Conservation (phyloP, 106 monocot species). For the Dioscorea zingiberensis region DNA sequence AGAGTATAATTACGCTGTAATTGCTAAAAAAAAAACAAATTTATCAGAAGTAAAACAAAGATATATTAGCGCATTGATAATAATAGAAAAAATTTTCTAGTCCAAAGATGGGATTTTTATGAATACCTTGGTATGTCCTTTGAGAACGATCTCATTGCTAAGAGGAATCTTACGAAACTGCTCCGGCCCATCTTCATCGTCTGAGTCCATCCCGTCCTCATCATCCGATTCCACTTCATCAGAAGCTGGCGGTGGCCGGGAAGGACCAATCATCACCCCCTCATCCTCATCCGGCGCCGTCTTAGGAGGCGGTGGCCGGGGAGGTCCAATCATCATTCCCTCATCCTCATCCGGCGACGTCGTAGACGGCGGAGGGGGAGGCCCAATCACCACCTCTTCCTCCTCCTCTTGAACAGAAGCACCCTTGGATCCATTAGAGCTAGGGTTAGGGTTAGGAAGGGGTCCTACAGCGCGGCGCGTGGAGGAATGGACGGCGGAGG, state of each 20-base stretch:
- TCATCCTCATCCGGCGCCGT: constrained; percentile 11
- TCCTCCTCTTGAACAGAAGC: constrained; percentile 9
- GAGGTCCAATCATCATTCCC: constrained; percentile 24
- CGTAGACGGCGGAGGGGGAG: constrained; percentile 10
- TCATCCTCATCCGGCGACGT: background rate
- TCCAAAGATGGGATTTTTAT: background rate
- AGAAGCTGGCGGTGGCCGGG: constrained; percentile 20
- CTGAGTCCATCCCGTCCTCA: constrained; percentile 16
- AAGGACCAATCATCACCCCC: constrained; percentile 34
- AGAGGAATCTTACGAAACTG: constrained; percentile 45
- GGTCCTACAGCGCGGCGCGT: constrained; percentile 28
- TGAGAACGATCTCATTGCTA: constrained; percentile 69
- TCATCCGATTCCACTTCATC: constrained; percentile 9
- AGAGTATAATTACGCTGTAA: background rate
- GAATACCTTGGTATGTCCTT: constrained; percentile 70
- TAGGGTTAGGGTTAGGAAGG: constrained; percentile 14
- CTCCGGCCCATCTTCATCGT: constrained; percentile 21
- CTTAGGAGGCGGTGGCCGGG: constrained; percentile 2
- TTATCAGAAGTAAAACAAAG: background rate
- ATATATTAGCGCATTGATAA: background rate
- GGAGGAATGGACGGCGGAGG: constrained; percentile 30
- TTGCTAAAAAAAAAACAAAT: background rate
- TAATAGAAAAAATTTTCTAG: background rate
- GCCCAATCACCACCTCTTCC: constrained; percentile 16
- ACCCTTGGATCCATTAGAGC: background rate